phyloP scores from a whole-genome alignment of 441 rosid species.

The Pelargonium citronellum region DNA sequence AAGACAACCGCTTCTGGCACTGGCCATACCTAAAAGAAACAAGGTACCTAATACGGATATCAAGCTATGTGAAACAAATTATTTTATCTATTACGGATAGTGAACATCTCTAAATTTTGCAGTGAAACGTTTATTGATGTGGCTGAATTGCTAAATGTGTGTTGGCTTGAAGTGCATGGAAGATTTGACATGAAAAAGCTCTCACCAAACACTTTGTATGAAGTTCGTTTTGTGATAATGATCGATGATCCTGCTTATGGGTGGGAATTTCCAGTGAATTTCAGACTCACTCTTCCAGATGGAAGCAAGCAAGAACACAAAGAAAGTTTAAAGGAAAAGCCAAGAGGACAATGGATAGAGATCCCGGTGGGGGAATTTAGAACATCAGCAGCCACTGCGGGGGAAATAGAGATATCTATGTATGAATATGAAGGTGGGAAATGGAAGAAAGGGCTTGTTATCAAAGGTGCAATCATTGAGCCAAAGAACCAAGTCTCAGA shows the following conservation, averaged over 20 bases:
- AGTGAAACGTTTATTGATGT: slow-evolving; percentile 32
- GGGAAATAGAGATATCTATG: slow-evolving; percentile 45
- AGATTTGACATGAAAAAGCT: slow-evolving; percentile 41
- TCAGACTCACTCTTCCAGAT: slow-evolving; percentile 45
- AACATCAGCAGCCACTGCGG: slow-evolving; percentile 29
- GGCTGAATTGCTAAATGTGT: slow-evolving; percentile 42
- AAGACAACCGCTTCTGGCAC: slow-evolving; percentile 39
- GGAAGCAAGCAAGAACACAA: slow-evolving; percentile 34
- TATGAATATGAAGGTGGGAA: slow-evolving; percentile 40
- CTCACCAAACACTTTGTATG: slow-evolving; percentile 40
- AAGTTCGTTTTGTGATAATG: slow-evolving; percentile 44
- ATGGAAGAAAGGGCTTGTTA: slow-evolving; percentile 60
- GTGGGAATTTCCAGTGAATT: slow-evolving; percentile 51
- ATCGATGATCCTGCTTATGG: slow-evolving; percentile 42
- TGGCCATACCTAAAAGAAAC: slow-evolving; percentile 41
- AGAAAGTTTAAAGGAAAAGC: slow-evolving; percentile 30
- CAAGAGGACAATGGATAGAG: slow-evolving; percentile 49
- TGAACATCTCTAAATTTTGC: slow-evolving; percentile 3
- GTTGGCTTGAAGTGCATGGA: slow-evolving; percentile 58
- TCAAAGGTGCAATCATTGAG: slow-evolving; percentile 51
- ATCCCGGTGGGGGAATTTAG: slow-evolving; percentile 44
- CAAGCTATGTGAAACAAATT: neutral
- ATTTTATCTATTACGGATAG: neutral
- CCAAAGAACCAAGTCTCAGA: slow-evolving; percentile 28
- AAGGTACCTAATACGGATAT: slow-evolving; percentile 30